Evolutionary conservation across 2,329 filamentous ascomycete species (phyloP).

Genomic region (Sphaerulina populicola): DNA sequence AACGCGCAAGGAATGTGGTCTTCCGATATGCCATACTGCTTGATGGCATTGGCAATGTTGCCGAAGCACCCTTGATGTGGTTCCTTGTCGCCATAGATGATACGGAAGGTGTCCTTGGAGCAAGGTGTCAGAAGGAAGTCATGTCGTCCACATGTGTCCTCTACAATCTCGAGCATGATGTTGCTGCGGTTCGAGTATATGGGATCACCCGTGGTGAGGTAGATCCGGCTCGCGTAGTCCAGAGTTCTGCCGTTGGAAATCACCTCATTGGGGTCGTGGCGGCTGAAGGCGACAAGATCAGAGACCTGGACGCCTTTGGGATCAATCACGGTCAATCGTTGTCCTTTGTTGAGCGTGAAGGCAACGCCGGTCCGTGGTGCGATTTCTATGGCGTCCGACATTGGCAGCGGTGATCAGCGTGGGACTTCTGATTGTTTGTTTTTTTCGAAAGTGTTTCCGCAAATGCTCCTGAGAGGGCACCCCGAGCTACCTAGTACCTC

Average conservation of each 20-base stretch:
- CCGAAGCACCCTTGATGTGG: constrained; percentile 26
- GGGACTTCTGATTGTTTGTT: neutral
- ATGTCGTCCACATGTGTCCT: constrained; percentile 17
- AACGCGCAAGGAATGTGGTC: constrained; percentile 24
- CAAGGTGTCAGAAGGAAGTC: constrained; percentile 23
- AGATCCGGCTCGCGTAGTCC: constrained; percentile 22
- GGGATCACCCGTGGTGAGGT: constrained; percentile 18
- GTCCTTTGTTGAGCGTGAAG: constrained; percentile 19
- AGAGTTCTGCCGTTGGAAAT: constrained; percentile 22
- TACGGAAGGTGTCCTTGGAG: constrained; percentile 21
- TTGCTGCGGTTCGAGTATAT: constrained; percentile 22
- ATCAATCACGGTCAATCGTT: constrained; percentile 21
- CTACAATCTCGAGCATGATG: constrained; percentile 16
- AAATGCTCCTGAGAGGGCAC: too few species aligned
- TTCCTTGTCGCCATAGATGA: constrained; percentile 24
- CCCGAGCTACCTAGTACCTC: too few species aligned
- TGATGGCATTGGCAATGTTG: constrained; percentile 22
- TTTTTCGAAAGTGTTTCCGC: too few species aligned
- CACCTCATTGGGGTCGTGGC: constrained; percentile 17
- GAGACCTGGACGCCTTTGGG: constrained; percentile 21
- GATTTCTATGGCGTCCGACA: constrained; percentile 8
- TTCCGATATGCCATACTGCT: constrained; percentile 16
- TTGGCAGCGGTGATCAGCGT: neutral
- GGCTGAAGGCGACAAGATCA: constrained; percentile 20
- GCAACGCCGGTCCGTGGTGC: constrained; percentile 18